phyloP scores from a whole-genome alignment of 179 eudicot species.

The Actinidia arguta region DNA sequence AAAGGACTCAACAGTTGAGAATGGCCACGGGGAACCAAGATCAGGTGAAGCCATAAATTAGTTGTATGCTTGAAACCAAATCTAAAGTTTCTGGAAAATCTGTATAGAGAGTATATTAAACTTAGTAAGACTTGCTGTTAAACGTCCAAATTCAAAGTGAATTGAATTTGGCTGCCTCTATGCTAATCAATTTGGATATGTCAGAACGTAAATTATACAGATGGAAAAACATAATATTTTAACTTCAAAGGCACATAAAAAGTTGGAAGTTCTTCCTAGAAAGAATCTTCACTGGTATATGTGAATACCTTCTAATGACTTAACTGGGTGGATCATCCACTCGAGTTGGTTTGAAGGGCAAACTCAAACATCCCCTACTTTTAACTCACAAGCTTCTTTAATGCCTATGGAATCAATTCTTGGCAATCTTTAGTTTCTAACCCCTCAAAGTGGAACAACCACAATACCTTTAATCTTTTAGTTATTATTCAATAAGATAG shows the following conservation, averaged over 20 bases:
- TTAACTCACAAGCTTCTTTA: neutral
- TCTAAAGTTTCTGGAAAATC: neutral
- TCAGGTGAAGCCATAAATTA: slow-evolving; percentile 46
- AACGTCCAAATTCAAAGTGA: neutral
- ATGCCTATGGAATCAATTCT: neutral
- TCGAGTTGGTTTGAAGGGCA: neutral
- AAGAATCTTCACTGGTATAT: neutral
- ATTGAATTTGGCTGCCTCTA: neutral
- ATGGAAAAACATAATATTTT: neutral
- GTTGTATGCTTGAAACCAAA: neutral
- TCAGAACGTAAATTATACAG: neutral
- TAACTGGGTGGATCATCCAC: neutral
- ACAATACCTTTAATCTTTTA: neutral
- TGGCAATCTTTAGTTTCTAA: neutral
- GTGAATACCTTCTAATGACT: no score
- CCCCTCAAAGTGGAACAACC: neutral
- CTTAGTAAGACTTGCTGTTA: slow-evolving; percentile 3
- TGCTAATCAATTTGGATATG: neutral
- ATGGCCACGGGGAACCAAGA: slow-evolving; percentile 34
- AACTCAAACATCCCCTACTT: neutral
- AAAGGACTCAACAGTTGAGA: slow-evolving; percentile 32
- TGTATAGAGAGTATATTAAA: slow-evolving; percentile 8
- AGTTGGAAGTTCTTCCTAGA: neutral
- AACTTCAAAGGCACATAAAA: neutral
- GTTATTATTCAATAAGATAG: neutral